Evolutionary conservation across 2,329 filamentous ascomycete genomes (phyloP).

Genomic region (Cytospora piceae): DNA sequence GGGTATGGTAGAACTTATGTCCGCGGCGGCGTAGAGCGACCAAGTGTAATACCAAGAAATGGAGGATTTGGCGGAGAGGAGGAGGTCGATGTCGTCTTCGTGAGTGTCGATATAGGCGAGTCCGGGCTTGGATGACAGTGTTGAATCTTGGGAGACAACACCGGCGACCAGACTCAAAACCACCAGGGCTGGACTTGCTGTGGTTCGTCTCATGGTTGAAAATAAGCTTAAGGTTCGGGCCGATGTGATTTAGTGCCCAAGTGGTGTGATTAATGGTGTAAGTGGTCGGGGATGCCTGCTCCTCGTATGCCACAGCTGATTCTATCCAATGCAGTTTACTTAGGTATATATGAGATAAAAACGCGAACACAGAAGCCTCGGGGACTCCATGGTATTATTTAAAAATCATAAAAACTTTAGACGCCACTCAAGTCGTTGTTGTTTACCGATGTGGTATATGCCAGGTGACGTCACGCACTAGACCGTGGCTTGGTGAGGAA

Average conservation of each 20-base stretch:
- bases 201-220: conserved; percentile 11
- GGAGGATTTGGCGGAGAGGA: conserved; percentile 43
- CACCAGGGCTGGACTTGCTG: conserved; percentile 15
- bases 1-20: conserved; percentile 35
- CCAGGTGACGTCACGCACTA: conserved; percentile 20
- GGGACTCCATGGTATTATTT: not conserved
- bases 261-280: not conserved
- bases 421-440: not conserved
- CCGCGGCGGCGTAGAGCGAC: conserved; percentile 40
- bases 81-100: conserved; percentile 40
- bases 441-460: not conserved
- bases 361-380: not conserved
- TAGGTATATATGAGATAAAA: not conserved
- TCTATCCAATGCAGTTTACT: not conserved
- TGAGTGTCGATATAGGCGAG: conserved; percentile 35
- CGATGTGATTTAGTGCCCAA: not conserved
- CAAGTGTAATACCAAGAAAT: conserved; percentile 50
- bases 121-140: conserved; percentile 35
- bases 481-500: not conserved
- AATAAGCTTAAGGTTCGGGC: not conserved
- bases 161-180: not conserved
- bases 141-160: conserved; percentile 4
- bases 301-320: not conserved
- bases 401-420: not conserved
- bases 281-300: conserved; percentile 2